A percentile compares a stretch with the other conserved stretches of the same genome.
Evolutionary conservation across 78 protist genomes (phyloP).

Genomic region (Mastigamoeba balamuthi): DNA sequence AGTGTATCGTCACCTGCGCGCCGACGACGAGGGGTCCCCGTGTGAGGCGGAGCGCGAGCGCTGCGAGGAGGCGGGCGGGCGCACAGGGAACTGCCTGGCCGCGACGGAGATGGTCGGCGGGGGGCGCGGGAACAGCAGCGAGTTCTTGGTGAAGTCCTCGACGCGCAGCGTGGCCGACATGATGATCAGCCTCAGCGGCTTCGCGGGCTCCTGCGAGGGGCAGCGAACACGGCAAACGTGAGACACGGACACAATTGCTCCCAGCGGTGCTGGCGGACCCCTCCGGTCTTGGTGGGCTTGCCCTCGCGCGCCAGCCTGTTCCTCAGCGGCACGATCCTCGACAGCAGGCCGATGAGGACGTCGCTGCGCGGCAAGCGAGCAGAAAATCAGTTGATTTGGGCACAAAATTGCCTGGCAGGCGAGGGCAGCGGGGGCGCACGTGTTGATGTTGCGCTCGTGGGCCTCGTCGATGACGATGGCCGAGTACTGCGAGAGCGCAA

Average conservation of each 20-base stretch:
- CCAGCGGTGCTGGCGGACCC: background rate
- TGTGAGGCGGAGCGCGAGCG: background rate
- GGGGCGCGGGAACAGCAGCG: conserved; percentile 43
- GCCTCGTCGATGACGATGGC: conserved; percentile 96
- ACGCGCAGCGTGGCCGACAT: conserved; percentile 97
- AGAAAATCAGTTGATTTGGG: background rate
- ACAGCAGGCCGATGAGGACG: conserved; percentile 89
- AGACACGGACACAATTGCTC: background rate
- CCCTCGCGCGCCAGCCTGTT: background rate
- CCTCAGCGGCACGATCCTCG: conserved; percentile 87
- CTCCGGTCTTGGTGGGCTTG: background rate
- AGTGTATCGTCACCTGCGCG: conserved; percentile 72
- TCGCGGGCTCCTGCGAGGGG: background rate
- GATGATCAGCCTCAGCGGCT: conserved; percentile 90
- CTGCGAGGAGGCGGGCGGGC: background rate
- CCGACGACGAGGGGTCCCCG: background rate
- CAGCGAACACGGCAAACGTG: background rate
- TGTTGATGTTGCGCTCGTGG: conserved; percentile 76
- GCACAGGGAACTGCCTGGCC: conserved; percentile 71
- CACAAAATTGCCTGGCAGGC: background rate
- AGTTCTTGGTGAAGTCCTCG: conserved; percentile 73
- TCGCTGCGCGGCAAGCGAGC: conserved; percentile 35
- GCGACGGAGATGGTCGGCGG: conserved; percentile 74
- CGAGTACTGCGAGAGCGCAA: conserved; percentile 63
- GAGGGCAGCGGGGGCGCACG: background rate